Base-by-base conservation (phyloP, 805 yeast species). In the Candida insectalens region DNA sequence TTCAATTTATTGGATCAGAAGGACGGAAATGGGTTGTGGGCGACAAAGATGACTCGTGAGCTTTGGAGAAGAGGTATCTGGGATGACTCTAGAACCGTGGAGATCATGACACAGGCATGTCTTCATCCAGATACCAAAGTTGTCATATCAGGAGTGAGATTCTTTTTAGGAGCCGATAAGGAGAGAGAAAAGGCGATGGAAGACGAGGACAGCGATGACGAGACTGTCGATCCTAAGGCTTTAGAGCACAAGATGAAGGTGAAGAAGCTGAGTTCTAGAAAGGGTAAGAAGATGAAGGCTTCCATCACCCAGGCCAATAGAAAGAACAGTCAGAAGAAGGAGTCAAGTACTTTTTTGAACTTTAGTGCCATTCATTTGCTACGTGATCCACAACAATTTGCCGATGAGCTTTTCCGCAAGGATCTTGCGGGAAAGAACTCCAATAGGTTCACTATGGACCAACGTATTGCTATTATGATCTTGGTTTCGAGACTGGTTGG, bases 61-160 rank as follows among this genome's bases (percentile, higher is more conserved):
- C 64, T 92, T 33, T 92, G 99, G 99, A 74, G 95, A 63, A 72
- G 97, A 53, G 95, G 95, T 51, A 83, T 92, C 38, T 92, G 99
- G 99, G 96, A 87, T 56, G 99, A 92, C 55, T 73, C 95, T 0
- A 69, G 96, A 49, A 81, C 97, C 0, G 95, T 92, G n/a, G 98
- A 92, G 58, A 76, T 92, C 50, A 88, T 92, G 97, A 80, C 94
- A 2, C 92, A 85, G 47, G 96, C 97, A 1, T 85, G 96, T 2
- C 59, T 84, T 40, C 96, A 87, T 50, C 78, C 80, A 12, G 95
- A 92, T 48, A 64, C 68, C 12, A 92, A 92, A 59, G 92, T 92
- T 31, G 80, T 94, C 5, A 64, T 81, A 35, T 82, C 96, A 3
- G 98, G 96, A 40, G 92, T 84, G 20, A 67, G 75, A 49, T 92